Conservation (phyloP, 768 basidiomycete species). For the Holtermanniella nyarrowii region DNA sequence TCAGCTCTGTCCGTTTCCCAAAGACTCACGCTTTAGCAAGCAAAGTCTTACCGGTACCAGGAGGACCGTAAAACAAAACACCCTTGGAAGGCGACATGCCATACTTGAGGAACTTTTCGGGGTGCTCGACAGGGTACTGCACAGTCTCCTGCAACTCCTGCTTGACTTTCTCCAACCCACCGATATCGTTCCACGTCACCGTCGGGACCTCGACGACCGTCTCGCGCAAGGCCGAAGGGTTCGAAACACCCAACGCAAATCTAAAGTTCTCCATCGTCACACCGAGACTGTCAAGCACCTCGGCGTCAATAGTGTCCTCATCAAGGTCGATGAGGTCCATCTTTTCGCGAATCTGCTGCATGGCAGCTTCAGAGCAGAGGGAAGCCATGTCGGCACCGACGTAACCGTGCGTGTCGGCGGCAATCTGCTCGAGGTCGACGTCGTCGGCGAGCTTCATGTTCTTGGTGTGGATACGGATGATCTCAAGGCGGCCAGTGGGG, state of each 20-base stretch:
- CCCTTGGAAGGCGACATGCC: conserved; percentile 99
- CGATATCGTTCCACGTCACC: conserved; percentile 97
- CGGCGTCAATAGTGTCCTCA: conserved; percentile 91
- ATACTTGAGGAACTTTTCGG: conserved; percentile 99
- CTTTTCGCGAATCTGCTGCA: conserved; percentile 99
- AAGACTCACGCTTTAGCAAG: conserved; percentile 69
- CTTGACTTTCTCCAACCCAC: conserved; percentile 99
- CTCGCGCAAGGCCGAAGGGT: conserved; percentile 96
- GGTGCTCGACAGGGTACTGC: conserved; percentile 99
- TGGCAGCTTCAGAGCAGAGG: conserved; percentile 96
- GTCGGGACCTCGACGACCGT: conserved; percentile 99
- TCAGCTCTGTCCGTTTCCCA: background rate
- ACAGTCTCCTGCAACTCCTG: conserved; percentile 98
- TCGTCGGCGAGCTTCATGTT: conserved; percentile 98
- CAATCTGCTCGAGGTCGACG: conserved; percentile 96
- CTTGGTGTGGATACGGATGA: conserved; percentile 98
- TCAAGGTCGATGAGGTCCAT: conserved; percentile 60
- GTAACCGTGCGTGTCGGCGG: conserved; percentile 97
- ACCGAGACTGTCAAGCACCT: conserved; percentile 95
- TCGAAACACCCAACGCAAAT: conserved; percentile 91
- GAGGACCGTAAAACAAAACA: conserved; percentile 98
- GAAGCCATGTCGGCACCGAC: conserved; percentile 97
- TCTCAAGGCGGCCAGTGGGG: conserved; percentile 96
- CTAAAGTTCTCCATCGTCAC: conserved; percentile 99
- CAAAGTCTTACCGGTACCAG: conserved; percentile 98